Base-by-base conservation (phyloP, 352 stramenopile genomes). In the Thraustotheca clavata region DNA sequence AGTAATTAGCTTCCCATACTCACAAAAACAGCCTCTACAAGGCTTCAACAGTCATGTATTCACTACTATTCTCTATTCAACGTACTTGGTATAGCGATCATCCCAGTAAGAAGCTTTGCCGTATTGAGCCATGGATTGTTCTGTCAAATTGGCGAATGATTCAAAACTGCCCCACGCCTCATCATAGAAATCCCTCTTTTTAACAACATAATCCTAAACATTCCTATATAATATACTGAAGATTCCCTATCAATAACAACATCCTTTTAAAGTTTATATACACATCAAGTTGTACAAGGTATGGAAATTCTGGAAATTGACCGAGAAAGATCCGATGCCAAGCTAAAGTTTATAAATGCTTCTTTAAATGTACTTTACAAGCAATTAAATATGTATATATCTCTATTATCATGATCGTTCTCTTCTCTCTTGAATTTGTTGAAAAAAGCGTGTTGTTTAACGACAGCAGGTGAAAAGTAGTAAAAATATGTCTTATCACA, bases 31-130 rank as follows among this genome's bases (percentile, higher is more conserved):
- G 48, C 31, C 32, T 16, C 49, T 5, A 22, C 16, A 35, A 20
- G 14, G 3, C 57, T 7, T 43, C 8, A n/a, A n/a, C n/a, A n/a
- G n/a, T n/a, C 47, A 36, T 14, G 47, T 55, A 14, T 55, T 62
- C 54, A 59, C n/a, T 59, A 14, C 26, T 3, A 32, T 9, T 38
- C 34, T 22, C n/a, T n/a, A n/a, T n/a, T 4, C 18, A 6, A 67
- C 83, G 68, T 71, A 95, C 81, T 96, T 97, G 67, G 89, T 96
- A 83, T 97, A 97, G 54, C 91, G 82, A 66, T 97, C 89, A 61
- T 97, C 91, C 91, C 91, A 97, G 76, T 97, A 97, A 22, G 73
- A 89, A 14, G 88, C 87, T 71, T 97, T 97, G 72, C 89, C 89
- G 76, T 96, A 96, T 67, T 96, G 87, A 73, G 87, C 87, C 87